phyloP scores from a whole-genome alignment of 2,329 filamentous ascomycete genomes.

The Calonectria pteridis region DNA sequence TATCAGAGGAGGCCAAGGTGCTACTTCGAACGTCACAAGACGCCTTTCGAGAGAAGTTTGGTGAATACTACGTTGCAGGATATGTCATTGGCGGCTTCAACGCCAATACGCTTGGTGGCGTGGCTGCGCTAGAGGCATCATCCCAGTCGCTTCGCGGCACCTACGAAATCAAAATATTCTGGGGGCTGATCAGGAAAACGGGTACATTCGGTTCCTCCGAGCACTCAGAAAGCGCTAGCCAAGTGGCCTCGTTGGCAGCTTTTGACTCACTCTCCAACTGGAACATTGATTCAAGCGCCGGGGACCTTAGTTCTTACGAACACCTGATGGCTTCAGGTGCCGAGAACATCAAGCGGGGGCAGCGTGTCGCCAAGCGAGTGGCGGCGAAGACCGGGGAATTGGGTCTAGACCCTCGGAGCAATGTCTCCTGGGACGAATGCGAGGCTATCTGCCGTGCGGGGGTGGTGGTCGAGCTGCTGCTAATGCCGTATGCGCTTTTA shows the following conservation, averaged over 20 bases:
- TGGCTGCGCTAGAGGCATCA: background rate
- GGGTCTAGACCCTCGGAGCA: background rate
- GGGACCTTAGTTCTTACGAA: background rate
- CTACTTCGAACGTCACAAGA: background rate
- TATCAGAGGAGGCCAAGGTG: constrained; percentile 7
- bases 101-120: background rate
- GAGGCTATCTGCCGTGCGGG: constrained; percentile 2
- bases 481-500: constrained; percentile 15
- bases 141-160: background rate
- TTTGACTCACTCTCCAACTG: constrained; percentile 6
- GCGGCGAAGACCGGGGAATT: background rate
- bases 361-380: background rate
- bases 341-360: background rate
- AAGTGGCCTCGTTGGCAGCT: background rate
- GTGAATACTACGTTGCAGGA: constrained; percentile 19
- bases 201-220: background rate
- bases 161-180: constrained; percentile 2
- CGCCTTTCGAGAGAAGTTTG: constrained; percentile 6
- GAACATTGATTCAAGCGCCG: background rate
- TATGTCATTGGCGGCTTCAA: constrained; percentile 15
- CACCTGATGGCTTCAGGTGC: background rate
- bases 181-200: background rate
- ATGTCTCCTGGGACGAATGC: background rate
- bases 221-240: background rate
- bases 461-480: constrained; percentile 18